These are phyloP conservation scores for Verticillium nubilum DNA, from an alignment of 2,329 filamentous ascomycete species.

Conservation along the genomic window DNA sequence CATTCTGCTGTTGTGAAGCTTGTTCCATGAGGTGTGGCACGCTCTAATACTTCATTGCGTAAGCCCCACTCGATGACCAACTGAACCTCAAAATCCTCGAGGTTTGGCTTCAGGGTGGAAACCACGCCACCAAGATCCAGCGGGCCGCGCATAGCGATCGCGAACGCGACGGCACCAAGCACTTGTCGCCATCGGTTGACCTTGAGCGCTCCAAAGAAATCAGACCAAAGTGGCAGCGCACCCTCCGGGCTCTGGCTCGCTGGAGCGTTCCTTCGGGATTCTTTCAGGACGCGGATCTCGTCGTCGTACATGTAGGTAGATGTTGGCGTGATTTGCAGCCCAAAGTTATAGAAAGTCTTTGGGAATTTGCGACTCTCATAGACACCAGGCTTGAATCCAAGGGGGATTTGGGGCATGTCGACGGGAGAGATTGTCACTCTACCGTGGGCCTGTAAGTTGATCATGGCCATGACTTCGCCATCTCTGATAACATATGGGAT, in stretches of 20 bases:
- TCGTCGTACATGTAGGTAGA: constrained; percentile 51
- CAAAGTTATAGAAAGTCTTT: constrained; percentile 60
- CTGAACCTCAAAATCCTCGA: constrained; percentile 59
- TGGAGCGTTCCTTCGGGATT: constrained; percentile 29
- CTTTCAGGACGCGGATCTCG: constrained; percentile 35
- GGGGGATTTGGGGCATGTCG: constrained; percentile 56
- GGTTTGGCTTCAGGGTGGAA: constrained; percentile 47
- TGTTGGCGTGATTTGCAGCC: constrained; percentile 55
- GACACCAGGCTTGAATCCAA: constrained; percentile 65
- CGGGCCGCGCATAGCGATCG: constrained; percentile 57
- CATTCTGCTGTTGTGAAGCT: constrained; percentile 51
- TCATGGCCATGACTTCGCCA: constrained; percentile 60
- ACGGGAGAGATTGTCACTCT: constrained; percentile 47
- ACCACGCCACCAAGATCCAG: constrained; percentile 47
- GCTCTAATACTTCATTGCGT: constrained; percentile 43
- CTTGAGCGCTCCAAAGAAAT: constrained; percentile 58
- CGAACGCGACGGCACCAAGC: constrained; percentile 56
- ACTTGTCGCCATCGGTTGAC: constrained; percentile 59
- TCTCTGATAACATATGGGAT: constrained; percentile 56
- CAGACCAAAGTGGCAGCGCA: constrained; percentile 66
- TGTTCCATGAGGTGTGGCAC: constrained; percentile 27
- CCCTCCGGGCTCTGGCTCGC: constrained; percentile 34
- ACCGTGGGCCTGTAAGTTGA: constrained; percentile 58
- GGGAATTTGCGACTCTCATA: constrained; percentile 67
- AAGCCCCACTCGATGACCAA: constrained; percentile 55